Base-by-base conservation (phyloP, 371 early-diverging fungal species). In the Rozella allomycis region DNA sequence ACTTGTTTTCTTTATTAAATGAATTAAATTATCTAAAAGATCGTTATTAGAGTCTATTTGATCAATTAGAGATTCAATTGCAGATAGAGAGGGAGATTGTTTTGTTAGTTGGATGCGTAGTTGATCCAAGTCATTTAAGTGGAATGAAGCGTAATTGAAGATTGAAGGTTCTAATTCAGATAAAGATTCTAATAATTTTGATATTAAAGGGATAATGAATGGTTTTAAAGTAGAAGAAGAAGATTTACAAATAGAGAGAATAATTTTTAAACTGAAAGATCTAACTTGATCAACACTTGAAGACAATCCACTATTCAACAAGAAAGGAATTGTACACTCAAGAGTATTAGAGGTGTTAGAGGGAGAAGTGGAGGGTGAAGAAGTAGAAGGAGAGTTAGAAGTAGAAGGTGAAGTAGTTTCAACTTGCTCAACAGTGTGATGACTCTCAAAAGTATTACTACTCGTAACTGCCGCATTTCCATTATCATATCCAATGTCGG, bases 201-300 rank as follows among this genome's bases (percentile, higher is more conserved):
- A 64, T 17, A 76, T 54, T 25, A 86, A 55, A 0, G 61, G 65
- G 7, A 81, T 58, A 14, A 77, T 54, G 33, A 75, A 80, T 2
- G 71, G 56, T 20, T 72, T 67, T 16, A 88, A 50, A 5, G 83
- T 50, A 0, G 52, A 42, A 8, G 74, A 75, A 3, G 73, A 78
- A 9, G 69, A 67, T 39, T 74, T 72, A 47, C 74, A 75, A 4
- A 90, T 65, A 40, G 72, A 71, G 10, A 84, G 50, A n/a, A 86
- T 46, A 8, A 82, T 72, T 17, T 64, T 56, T 39, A 86, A 50
- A 25, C 78, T 73, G 43, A 83, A 84, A 38, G 66, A 70, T 16
- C 70, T 69, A 5, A 90, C 86, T 35, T 86, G 84, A 37, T 85
- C 82, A 0, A 82, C 81, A 39, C 64, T 70, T 0, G 78, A 78